These are phyloP conservation scores for Melanopsichium pennsylvanicum DNA, from an alignment of 1,284 basidiomycete genomes.

Conservation along the genomic window DNA sequence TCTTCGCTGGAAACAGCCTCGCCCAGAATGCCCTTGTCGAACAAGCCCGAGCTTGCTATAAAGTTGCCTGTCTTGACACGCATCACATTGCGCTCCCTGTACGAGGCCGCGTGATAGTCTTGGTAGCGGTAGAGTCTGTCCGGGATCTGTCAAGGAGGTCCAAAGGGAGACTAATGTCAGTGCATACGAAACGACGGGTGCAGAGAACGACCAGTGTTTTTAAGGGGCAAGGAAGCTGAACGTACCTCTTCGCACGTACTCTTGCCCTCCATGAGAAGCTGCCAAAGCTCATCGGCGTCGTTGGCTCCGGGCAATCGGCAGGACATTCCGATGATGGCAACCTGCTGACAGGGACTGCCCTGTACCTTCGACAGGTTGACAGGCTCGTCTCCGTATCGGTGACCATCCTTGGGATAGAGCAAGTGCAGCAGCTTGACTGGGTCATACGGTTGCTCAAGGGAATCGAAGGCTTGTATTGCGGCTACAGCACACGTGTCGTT, in stretches of 20 bases:
- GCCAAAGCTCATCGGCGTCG: conserved; percentile 42
- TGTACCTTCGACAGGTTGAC: conserved; percentile 34
- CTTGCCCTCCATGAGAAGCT: conserved; percentile 33
- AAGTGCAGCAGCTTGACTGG: conserved; percentile 20
- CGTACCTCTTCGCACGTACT: conserved; percentile 38
- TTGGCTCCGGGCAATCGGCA: conserved; percentile 48
- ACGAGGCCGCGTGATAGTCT: conserved; percentile 42
- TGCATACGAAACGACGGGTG: no score
- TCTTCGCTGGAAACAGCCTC: conserved; percentile 8
- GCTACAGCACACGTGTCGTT: conserved; percentile 5
- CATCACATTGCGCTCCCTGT: conserved; percentile 49
- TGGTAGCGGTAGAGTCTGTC: conserved; percentile 35
- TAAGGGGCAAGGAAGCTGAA: no score
- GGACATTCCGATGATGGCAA: conserved; percentile 50
- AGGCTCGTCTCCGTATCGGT: conserved; percentile 32
- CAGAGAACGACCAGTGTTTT: no score
- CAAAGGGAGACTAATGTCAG: neutral
- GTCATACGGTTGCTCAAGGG: neutral
- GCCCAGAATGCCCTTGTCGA: conserved; percentile 31
- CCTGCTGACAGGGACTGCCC: conserved; percentile 37
- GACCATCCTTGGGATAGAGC: conserved; percentile 21
- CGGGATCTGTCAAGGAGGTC: conserved; percentile 19
- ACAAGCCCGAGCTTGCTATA: conserved; percentile 20
- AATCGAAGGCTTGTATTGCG: neutral
- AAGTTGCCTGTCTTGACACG: conserved; percentile 43